Conservation (phyloP, 2,329 filamentous ascomycete species). For the Corinectria fuckeliana region DNA sequence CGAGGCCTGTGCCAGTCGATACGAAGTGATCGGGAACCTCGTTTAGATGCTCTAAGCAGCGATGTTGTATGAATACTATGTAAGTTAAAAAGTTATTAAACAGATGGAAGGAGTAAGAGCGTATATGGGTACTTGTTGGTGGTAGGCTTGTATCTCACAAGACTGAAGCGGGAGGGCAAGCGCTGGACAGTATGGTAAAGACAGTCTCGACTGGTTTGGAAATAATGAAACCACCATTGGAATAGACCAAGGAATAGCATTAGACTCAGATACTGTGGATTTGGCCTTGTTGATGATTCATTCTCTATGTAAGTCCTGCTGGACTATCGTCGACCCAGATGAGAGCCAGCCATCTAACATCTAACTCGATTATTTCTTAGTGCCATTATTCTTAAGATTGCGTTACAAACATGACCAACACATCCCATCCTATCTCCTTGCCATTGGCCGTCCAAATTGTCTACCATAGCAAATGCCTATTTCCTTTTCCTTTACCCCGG, state of each 20-base stretch:
- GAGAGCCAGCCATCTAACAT: constrained; percentile 9
- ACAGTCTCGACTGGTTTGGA: background rate
- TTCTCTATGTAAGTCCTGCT: constrained; percentile 23
- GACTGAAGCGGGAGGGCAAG: background rate
- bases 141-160: background rate
- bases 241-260: background rate
- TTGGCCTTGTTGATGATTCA: constrained; percentile 12
- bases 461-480: constrained; percentile 1
- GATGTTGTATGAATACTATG: background rate
- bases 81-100: background rate
- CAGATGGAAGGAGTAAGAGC: background rate
- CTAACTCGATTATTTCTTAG: background rate
- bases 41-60: background rate
- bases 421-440: constrained; percentile 15
- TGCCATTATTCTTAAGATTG: constrained; percentile 12
- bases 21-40: background rate
- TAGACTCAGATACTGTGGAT: background rate
- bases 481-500: background rate
- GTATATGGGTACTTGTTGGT: background rate
- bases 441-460: background rate
- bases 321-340: constrained; percentile 9
- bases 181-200: background rate
- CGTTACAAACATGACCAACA: constrained; percentile 21
- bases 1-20: background rate
- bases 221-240: background rate